Evolutionary conservation across 148 eudicot species (phyloP).

Genomic region (Silene latifolia): DNA sequence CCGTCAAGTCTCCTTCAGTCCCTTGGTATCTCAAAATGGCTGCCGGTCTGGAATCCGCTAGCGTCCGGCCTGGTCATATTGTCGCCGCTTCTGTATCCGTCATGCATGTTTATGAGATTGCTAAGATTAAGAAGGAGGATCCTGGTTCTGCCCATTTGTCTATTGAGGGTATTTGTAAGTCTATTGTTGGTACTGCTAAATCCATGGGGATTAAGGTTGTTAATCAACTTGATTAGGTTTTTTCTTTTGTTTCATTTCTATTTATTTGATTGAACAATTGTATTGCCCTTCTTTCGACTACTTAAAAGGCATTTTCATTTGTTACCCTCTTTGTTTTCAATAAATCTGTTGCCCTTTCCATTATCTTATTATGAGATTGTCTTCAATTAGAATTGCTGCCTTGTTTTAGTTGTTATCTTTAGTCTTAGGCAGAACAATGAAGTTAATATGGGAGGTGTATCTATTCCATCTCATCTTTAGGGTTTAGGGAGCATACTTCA

Average conservation of each 20-base stretch:
- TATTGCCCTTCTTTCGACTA: too few relatives aligned
- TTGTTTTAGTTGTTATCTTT: too few relatives aligned
- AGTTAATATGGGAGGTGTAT: too few relatives aligned
- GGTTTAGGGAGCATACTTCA: too few relatives aligned
- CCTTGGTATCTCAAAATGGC: conserved; percentile 49
- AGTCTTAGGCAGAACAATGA: too few relatives aligned
- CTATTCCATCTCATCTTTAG: too few relatives aligned
- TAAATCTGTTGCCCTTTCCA: too few relatives aligned
- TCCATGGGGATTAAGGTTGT: conserved; percentile 70
- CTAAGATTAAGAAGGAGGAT: conserved; percentile 72
- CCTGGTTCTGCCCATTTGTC: conserved; percentile 56
- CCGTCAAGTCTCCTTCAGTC: conserved; percentile 67
- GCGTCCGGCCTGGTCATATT: conserved; percentile 63
- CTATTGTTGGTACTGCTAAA: conserved; percentile 74
- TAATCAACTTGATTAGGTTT: conserved; percentile 55
- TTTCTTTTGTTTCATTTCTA: too few relatives aligned
- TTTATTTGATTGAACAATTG: too few relatives aligned
- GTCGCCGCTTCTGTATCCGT: conserved; percentile 51
- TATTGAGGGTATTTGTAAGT: conserved; percentile 64
- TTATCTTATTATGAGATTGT: neutral
- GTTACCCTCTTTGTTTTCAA: too few relatives aligned
- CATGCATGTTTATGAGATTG: conserved; percentile 79
- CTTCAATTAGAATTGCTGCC: too few relatives aligned
- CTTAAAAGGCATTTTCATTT: too few relatives aligned
- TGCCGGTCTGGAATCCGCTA: conserved; percentile 40